phyloP scores from a whole-genome alignment of 139 green algal genomes.

The Closterium sp. region DNA sequence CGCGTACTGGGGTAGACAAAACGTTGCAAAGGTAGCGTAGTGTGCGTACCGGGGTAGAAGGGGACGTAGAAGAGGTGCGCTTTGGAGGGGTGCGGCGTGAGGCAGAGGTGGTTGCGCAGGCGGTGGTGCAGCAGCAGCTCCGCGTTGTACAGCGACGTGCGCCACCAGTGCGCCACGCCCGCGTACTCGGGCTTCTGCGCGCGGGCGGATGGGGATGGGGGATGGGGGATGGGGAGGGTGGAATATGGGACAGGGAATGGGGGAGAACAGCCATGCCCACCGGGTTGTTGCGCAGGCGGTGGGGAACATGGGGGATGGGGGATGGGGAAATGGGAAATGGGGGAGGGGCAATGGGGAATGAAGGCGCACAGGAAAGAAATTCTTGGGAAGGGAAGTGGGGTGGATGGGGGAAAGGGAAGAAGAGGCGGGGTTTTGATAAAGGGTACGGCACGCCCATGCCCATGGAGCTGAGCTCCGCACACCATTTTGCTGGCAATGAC shows the following conservation, averaged over 20 bases:
- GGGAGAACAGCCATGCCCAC: too few species aligned
- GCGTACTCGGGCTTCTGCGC: not conserved
- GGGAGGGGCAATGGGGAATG: too few species aligned
- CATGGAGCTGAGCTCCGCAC: not conserved
- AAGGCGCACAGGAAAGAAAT: too few species aligned
- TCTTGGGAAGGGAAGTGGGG: too few species aligned
- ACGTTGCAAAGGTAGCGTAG: too few species aligned
- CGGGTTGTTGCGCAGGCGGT: too few species aligned
- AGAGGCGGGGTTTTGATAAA: not conserved
- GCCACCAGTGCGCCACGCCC: not conserved
- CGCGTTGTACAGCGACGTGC: not conserved
- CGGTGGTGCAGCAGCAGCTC: slow-evolving; percentile 12
- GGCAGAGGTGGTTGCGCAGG: not conserved
- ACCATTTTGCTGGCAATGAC: not conserved
- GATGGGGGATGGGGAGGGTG: too few species aligned
- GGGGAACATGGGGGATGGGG: not conserved
- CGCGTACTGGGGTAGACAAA: too few species aligned
- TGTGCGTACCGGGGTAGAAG: slow-evolving; percentile 7
- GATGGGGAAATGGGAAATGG: not conserved
- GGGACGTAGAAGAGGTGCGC: slow-evolving; percentile 10
- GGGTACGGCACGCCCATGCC: not conserved
- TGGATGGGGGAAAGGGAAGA: too few species aligned
- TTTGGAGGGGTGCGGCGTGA: not conserved
- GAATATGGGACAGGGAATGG: not conserved
- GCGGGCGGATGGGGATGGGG: not conserved